Percentiles rank a stretch among this genome's conserved stretches.
Evolutionary conservation across 495 filamentous ascomycete species (phyloP).

Genomic region (Saxispiralis lemnorum): DNA sequence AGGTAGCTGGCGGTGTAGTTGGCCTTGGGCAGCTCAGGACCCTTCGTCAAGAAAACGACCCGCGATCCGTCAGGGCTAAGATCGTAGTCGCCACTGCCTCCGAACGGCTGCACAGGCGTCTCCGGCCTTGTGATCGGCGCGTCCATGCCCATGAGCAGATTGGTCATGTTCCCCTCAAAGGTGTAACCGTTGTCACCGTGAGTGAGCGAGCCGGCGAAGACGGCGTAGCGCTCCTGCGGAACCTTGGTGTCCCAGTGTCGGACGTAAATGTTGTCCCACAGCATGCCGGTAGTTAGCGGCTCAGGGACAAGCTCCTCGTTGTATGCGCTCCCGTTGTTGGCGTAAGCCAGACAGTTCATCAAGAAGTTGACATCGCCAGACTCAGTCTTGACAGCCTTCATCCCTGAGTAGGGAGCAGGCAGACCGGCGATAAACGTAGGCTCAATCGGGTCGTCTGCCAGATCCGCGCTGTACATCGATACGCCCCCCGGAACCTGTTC

Average conservation of each 20-base stretch:
- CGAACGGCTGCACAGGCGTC: slow-evolving; percentile 29
- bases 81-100: slow-evolving; percentile 27
- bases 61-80: slow-evolving; percentile 25
- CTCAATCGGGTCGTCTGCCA: neutral
- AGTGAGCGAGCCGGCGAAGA: slow-evolving; percentile 29
- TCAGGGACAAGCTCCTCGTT: slow-evolving; percentile 40
- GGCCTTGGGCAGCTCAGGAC: slow-evolving; percentile 44
- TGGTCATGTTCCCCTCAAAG: slow-evolving; percentile 20
- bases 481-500: slow-evolving; percentile 27
- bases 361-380: slow-evolving; percentile 16
- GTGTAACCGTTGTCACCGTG: slow-evolving; percentile 13
- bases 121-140: slow-evolving; percentile 24
- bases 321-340: slow-evolving; percentile 36
- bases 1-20: slow-evolving; percentile 65
- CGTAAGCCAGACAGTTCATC: slow-evolving; percentile 34
- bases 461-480: slow-evolving; percentile 28
- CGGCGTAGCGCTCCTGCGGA: slow-evolving; percentile 30
- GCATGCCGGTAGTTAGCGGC: slow-evolving; percentile 39
- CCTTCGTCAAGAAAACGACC: slow-evolving; percentile 9
- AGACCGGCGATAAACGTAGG: slow-evolving; percentile 9
- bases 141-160: slow-evolving; percentile 29
- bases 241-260: slow-evolving; percentile 64
- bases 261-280: slow-evolving; percentile 55
- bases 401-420: slow-evolving; percentile 13
- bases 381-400: slow-evolving; percentile 15